These are phyloP conservation scores for Ascosphaera apis DNA, from an alignment of 2,329 filamentous ascomycete genomes.

Conservation along the genomic window DNA sequence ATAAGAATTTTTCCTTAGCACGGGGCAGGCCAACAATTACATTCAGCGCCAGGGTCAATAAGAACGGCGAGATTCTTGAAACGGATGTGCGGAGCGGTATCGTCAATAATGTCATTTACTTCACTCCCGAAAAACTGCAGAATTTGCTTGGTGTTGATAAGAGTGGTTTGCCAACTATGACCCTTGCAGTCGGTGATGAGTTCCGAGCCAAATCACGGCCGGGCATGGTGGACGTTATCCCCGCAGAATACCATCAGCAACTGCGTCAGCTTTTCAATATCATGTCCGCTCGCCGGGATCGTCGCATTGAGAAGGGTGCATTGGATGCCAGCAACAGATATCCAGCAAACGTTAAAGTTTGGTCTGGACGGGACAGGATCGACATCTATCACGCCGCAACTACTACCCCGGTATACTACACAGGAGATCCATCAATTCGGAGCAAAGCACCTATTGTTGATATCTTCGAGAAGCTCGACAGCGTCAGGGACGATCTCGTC, in stretches of 20 bases:
- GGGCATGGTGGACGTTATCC: constrained; percentile 10
- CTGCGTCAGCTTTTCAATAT: constrained; percentile 16
- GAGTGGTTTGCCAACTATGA: constrained; percentile 6
- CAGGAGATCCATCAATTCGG: constrained; percentile 22
- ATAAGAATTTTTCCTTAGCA: constrained; percentile 30
- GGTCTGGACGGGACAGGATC: constrained; percentile 7
- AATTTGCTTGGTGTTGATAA: constrained; percentile 14
- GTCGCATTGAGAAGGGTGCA: constrained; percentile 17
- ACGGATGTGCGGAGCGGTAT: constrained; percentile 29
- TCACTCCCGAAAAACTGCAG: constrained; percentile 24
- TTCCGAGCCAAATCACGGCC: constrained; percentile 7
- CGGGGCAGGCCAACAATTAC: constrained; percentile 33
- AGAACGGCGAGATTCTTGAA: constrained; percentile 29
- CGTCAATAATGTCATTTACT: constrained; percentile 29
- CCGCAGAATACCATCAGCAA: constrained; percentile 13
- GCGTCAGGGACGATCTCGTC: constrained; percentile 19
- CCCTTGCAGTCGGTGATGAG: constrained; percentile 13
- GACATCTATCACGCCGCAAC: constrained; percentile 12
- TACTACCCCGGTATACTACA: constrained; percentile 12
- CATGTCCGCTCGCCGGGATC: constrained; percentile 16
- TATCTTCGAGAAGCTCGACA: constrained; percentile 16
- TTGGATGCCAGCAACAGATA: constrained; percentile 11
- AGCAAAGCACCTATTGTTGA: constrained; percentile 11
- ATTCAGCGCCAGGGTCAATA: constrained; percentile 33
- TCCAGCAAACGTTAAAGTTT: constrained; percentile 6